Conservation (phyloP, 805 yeast genomes). For the Saturnispora besseyi region DNA sequence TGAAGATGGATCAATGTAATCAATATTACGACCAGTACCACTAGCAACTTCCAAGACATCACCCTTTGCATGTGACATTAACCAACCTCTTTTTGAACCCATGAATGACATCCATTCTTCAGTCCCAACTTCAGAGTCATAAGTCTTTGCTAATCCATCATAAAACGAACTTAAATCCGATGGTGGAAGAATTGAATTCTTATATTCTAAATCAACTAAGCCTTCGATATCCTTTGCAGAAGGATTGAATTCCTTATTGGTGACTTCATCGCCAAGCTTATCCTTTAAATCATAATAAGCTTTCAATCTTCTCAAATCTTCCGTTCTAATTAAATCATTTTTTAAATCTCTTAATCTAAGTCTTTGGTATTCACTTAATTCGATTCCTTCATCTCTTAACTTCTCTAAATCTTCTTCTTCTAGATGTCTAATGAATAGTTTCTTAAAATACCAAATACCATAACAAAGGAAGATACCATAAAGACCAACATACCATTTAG, state of each 20-base stretch:
- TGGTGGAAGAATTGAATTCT: slow-evolving; percentile 48
- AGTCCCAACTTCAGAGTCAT: slow-evolving; percentile 71
- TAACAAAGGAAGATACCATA: slow-evolving; percentile 48
- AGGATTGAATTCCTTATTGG: slow-evolving; percentile 25
- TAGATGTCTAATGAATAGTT: slow-evolving; percentile 54
- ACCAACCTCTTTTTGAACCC: slow-evolving; percentile 65
- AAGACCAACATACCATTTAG: slow-evolving; percentile 53
- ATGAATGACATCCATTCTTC: slow-evolving; percentile 57
- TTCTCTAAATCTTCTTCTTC: slow-evolving; percentile 36
- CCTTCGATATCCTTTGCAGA: slow-evolving; percentile 26
- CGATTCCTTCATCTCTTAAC: slow-evolving; percentile 26
- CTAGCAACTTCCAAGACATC: slow-evolving; percentile 92
- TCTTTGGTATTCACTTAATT: slow-evolving; percentile 53
- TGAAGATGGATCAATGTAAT: slow-evolving; percentile 51
- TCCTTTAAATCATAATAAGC: slow-evolving; percentile 47
- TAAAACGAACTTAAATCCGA: slow-evolving; percentile 77
- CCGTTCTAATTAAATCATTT: slow-evolving; percentile 50
- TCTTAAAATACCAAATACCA: slow-evolving; percentile 58
- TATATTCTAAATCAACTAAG: slow-evolving; percentile 23
- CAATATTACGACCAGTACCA: slow-evolving; percentile 92
- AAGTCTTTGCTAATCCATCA: slow-evolving; percentile 67
- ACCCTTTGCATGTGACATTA: slow-evolving; percentile 70
- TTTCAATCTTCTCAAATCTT: slow-evolving; percentile 50
- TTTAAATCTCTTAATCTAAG: slow-evolving; percentile 52
- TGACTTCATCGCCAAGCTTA: slow-evolving; percentile 13